Evolutionary conservation across 176 grass and related monocot genomes (phyloP), one percentile per base, ranked within the genome.

Genomic region (Cocos nucifera): DNA sequence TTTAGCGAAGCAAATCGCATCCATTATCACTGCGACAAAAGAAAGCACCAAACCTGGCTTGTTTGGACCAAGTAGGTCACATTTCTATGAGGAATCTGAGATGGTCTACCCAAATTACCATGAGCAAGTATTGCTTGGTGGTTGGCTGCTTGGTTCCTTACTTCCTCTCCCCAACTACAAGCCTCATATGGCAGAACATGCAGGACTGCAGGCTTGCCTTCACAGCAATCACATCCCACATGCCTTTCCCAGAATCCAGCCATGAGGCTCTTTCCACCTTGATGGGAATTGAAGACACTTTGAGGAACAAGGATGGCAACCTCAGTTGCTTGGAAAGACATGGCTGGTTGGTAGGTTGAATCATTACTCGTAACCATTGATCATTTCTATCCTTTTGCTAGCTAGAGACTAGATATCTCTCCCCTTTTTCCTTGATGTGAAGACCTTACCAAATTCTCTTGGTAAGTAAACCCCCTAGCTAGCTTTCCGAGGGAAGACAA

Each of bases 181-280:
- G 5, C 28, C 22, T 18, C 16, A 14, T 27, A 6, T 60, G 28
- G 27, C 58, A 27, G 7, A 39, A 19, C 57, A 17, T 17, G 57
- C 24, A 59, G 24, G 10, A 28, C 57, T 59, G 57, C 16, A 25
- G 57, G 57, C 58, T 61, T 61, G 58, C 17, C 17, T 29, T 61
- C 8, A 2, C 58, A 39, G 58, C 58, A 35, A 61, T 17, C 30
- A 61, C 58, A 61, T 27, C 58, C 21, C 22, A 29, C 17, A 32
- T 61, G 58, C 16, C 58, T 61, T 39, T 32, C 16, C 27, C 20
- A n/a, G 32, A 39, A 32, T 24, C 22, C 22, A 61, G 7, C n/a
- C 58, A 39, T 61, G 58, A 19, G 30, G 27, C 6, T 61, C 25
- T 61, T 32, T 18, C 5, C 17, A 29, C 26, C 58, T 30, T 61